Evolutionary conservation across 1,284 basidiomycete species (phyloP), one percentile per base, ranked within the genome.

Genomic region (Phenoliferia sp.): DNA sequence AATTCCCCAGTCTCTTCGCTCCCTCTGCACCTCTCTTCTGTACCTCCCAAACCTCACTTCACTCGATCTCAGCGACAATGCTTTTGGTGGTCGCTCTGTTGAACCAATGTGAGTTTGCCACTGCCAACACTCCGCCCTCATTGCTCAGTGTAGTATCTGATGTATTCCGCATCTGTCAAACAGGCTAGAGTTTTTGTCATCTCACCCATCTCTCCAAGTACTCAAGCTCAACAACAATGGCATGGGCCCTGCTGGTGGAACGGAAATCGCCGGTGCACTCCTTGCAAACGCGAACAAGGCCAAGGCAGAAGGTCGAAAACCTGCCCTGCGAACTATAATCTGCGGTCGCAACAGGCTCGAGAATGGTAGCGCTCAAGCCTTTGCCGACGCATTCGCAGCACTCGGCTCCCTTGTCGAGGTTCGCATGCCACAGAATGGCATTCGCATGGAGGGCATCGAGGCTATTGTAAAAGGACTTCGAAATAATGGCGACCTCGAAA

Each of bases 221-320:
- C 86, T 99, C 77, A 90, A 89, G 76, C 86, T 99, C 71, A 96
- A 92, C 81, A 99, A 99, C 83, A 99, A 98, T 80, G 95, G 95
- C 35, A 86, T 99, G 36, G 96, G 96, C n/a, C 89, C 92, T 31
- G 87, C 86, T 15, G 96, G 94, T 32, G 96, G 95, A 52, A 83
- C 82, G 29, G 87, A 90, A 74, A 86, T 99, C 73, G 92, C 96
- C 50, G 84, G 88, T 62, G 96, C 96, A 17, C 83, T 99, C 16
- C 81, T 86, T 54, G 85, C 86, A 72, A 92, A 91, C 39, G 94
- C 93, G 2, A 81, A 84, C 65, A 82, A 88, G 64, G 86, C 85
- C 70, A 85, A 87, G 75, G 82, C 82, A 31, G 86, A 86, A 66
- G 89, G 88, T 28, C 84, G 87, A 76, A 80, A 80, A 60, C 89